These are phyloP conservation scores for Boletus tomentosulus DNA, from an alignment of 768 basidiomycete genomes.

Conservation along the genomic window DNA sequence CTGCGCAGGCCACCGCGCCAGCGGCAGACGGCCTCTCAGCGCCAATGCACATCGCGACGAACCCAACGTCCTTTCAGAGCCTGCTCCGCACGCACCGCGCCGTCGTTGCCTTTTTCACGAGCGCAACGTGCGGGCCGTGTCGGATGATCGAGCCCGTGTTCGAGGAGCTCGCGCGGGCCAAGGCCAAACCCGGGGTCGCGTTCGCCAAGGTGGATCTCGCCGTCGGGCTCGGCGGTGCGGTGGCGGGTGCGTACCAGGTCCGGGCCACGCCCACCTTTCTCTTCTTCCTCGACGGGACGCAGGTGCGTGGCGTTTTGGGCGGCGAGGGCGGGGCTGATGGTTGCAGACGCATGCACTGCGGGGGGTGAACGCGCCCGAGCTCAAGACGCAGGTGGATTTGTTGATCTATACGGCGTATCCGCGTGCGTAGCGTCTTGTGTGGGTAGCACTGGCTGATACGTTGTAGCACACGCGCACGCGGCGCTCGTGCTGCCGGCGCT, in stretches of 20 bases:
- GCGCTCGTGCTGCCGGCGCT: conserved; percentile 56
- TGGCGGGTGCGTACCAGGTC: conserved; percentile 64
- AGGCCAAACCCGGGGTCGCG: conserved; percentile 48
- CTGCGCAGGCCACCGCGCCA: conserved; percentile 38
- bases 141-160: conserved; percentile 80
- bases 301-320: conserved; percentile 40
- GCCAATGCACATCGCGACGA: conserved; percentile 70
- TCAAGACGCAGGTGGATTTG: conserved; percentile 70
- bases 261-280: conserved; percentile 84
- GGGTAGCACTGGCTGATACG: background rate
- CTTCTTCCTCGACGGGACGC: conserved; percentile 76
- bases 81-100: conserved; percentile 65
- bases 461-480: conserved; percentile 71
- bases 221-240: conserved; percentile 54
- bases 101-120: conserved; percentile 80
- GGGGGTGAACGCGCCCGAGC: conserved; percentile 65
- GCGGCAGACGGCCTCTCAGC: conserved; percentile 46
- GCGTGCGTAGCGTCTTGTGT: conserved; percentile 45
- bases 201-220: conserved; percentile 85
- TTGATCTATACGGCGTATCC: conserved; percentile 76
- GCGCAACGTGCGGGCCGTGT: conserved; percentile 73
- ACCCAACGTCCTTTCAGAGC: conserved; percentile 64
- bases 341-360: conserved; percentile 63
- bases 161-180: conserved; percentile 68
- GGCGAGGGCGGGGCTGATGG: background rate